Base-by-base conservation (phyloP, 2,329 filamentous ascomycete species). In the Penicillium sp. region DNA sequence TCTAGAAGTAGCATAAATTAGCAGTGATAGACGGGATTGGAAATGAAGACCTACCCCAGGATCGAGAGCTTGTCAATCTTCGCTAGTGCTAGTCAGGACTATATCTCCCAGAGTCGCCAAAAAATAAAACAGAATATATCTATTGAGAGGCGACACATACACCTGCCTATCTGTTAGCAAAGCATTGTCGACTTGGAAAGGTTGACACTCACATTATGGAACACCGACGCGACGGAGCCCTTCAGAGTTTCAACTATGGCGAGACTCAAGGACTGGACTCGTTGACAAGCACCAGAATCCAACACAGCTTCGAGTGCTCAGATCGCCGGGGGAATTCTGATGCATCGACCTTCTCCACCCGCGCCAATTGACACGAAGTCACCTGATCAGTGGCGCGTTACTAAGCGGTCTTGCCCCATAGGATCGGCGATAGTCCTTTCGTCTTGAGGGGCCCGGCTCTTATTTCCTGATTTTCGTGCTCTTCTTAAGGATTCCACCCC, bases 21-120 rank as follows among this genome's bases (percentile, higher is more conserved):
- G 35, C 32, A 43, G 17, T 3, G 15, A 7, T 27, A 28, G 16
- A 9, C 14, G n/a, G 7, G 26, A 7, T 14, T 11, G 7, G 11
- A 22, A 6, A 23, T 5, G 25, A 9, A 28, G 3, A 41, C 50
- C 26, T 66, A 79, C 76, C 88, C 90, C 60, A 80, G 70, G 47
- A 96, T 92, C 50, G 83, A 85, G 52, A 95, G 77, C 60, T 89
- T 93, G 60, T 95, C 86, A 54, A 96, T 89, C 62, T 80, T 84
- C 50, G 89, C 85, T 85, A 37, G 35, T 15, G 20, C 23, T 18
- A 36, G 32, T 25, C 26, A 33, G 20, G 8, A 18, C 27, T 23
- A 13, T 32, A 15, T 42, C 46, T 30, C 37, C 35, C 30, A 17
- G 3, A 9, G 7, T 11, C 28, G n/a, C n/a, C n/a, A n/a, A n/a